Base-by-base conservation (phyloP, 2,329 filamentous ascomycete species). In the Didymella glomerata region DNA sequence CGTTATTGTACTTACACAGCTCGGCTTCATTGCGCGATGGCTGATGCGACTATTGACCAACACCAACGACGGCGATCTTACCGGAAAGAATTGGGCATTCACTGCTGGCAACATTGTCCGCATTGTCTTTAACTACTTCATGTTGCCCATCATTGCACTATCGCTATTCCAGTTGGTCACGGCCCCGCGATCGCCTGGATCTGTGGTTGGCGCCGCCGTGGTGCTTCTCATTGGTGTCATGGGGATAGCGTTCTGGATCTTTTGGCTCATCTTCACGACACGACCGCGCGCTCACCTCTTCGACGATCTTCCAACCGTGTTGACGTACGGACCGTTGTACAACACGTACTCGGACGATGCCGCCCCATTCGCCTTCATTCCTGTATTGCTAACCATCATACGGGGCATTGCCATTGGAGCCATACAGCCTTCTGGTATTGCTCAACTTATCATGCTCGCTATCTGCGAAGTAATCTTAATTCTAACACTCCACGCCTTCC, bases 271-370 rank as follows among this genome's bases (percentile, higher is more conserved):
- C 68, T 87, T 90, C 56, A 87, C 83, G 24, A 95, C 92, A 0
- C 88, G 90, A 64, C 93, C 93, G 6, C 89, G 93, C 61, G 90
- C 92, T 1, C 90, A 92, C 66, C 83, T 99, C 10, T 99, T 97
- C 75, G 95, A 99, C 77, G 93, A 98, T 71, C 83, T 99, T 48
- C 88, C 92, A 7, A 97, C 92, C 0, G 88, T 98, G 9, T 83
- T 99, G 2, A 84, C 92, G 1, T 98, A 97, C 69, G 95, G 95
- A 0, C 92, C 95, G 5, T 82, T 99, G 8, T 99, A 99, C 73
- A 99, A 99, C 78, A 99, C 95, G 0, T 98, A 96, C 76, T 95
- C 91, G 24, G 95, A 99, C 75, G 91, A 94, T 74, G 92, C 93
- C 0, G 92, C 94, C 8, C 88, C 92, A 0, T 99, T 96, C 76